Base-by-base conservation (phyloP, 805 yeast genomes). In the Brettanomyces naardenensis region DNA sequence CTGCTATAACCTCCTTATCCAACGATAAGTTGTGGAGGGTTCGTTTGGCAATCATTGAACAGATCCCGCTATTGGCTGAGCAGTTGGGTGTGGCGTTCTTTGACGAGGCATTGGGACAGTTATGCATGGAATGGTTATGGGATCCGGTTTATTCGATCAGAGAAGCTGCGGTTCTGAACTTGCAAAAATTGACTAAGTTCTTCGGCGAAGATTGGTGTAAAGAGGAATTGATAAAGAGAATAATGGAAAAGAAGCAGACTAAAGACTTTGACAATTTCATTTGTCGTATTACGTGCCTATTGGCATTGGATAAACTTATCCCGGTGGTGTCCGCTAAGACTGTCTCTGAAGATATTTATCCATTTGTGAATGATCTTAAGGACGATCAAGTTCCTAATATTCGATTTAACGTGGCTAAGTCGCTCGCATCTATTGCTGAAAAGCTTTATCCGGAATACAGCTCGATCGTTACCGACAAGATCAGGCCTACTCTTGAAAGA, bases 21-120 rank as follows among this genome's bases (percentile, higher is more conserved):
- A 89, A 88, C 56, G 98, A 92, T 64, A 82, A 82, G 53, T 90
- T 89, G 56, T 92, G 99, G 99, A 78, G 99, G 55, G 97, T 92
- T 21, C 78, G 97, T 57, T 71, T 92, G 57, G 97, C 97, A 9
- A 92, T 92, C 44, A 92, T 92, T 54, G 95, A 92, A 59, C 92
- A 92, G 64, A 87, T 89, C 48, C 99, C 99, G 22, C 71, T 90
- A 45, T 69, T 92, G 47, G 97, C 97, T 6, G 83, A 84, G 52
- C 97, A 92, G 64, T 69, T 92, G 43, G 98, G 98, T 21, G 89
- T 84, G 37, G 79, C 86, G 21, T 88, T 90, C 54, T 92, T 92
- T 63, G 92, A 92, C 60, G 84, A 86, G 57, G 95, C 89, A 52
- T 69, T 92, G 47, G 88, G 95, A 45, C 80, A 84, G 35, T 69